Evolutionary conservation across 2,329 filamentous ascomycete species (phyloP).

Genomic region (Alternaria angustiovoidea): DNA sequence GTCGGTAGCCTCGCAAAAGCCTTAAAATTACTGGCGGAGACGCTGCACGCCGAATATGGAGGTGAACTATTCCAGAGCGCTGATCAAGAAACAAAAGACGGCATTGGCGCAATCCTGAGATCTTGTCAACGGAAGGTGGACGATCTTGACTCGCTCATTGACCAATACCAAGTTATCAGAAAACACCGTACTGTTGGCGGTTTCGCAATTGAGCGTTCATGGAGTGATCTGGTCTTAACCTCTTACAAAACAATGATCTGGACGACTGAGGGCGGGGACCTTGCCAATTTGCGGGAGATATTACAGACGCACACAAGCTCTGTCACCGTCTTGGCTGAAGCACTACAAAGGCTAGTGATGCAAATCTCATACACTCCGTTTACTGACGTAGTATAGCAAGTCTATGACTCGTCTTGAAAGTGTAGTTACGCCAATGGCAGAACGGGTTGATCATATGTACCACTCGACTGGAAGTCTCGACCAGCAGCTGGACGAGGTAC

Average conservation of each 20-base stretch:
- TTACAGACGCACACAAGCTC: slow-evolving; percentile 55
- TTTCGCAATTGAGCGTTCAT: slow-evolving; percentile 54
- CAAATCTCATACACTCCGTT: not conserved
- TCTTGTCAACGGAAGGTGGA: slow-evolving; percentile 53
- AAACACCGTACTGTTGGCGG: slow-evolving; percentile 52
- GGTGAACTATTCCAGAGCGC: slow-evolving; percentile 47
- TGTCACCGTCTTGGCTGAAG: slow-evolving; percentile 52
- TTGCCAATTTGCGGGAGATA: slow-evolving; percentile 51
- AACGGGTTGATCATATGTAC: slow-evolving; percentile 44
- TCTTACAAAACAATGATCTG: slow-evolving; percentile 56
- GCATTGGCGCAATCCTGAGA: slow-evolving; percentile 51
- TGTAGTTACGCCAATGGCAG: slow-evolving; percentile 41
- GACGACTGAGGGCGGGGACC: slow-evolving; percentile 55
- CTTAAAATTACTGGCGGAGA: slow-evolving; percentile 56
- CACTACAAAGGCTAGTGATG: slow-evolving; percentile 51
- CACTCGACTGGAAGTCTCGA: slow-evolving; percentile 30
- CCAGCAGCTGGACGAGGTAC: slow-evolving; percentile 43
- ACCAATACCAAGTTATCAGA: slow-evolving; percentile 56
- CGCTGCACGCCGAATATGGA: slow-evolving; percentile 49
- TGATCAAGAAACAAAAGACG: slow-evolving; percentile 45
- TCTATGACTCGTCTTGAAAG: slow-evolving; percentile 44
- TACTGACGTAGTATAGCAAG: slow-evolving; percentile 38
- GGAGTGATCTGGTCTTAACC: slow-evolving; percentile 54
- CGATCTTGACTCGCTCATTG: slow-evolving; percentile 56
- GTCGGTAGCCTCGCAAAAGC: slow-evolving; percentile 53